A percentile compares a stretch with the other conserved stretches of the same genome.
Conservation (phyloP, 176 grass and related monocot species). For the Canna indica region DNA sequence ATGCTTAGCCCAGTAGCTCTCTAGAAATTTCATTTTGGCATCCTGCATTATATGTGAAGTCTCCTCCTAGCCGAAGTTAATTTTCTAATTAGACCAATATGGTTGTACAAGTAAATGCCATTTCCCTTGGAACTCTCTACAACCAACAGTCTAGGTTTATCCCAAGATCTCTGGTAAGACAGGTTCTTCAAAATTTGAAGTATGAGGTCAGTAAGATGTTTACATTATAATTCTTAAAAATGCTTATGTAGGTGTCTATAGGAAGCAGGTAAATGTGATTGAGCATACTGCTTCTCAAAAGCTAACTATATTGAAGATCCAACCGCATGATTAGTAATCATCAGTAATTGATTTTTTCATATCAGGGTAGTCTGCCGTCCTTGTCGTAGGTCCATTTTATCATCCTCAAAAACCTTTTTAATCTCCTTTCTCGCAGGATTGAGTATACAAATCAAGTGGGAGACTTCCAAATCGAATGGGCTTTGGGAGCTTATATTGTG, state of each 20-base stretch:
- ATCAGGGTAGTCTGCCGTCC: not conserved
- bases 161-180: too few relatives aligned
- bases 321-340: too few relatives aligned
- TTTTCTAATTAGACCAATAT: not conserved
- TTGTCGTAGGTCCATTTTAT: not conserved
- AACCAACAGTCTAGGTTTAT: too few relatives aligned
- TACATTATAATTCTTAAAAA: too few relatives aligned
- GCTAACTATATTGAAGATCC: too few relatives aligned
- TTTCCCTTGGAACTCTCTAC: too few relatives aligned
- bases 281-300: too few relatives aligned
- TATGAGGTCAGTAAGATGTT: too few relatives aligned
- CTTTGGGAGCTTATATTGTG: conserved; percentile 61
- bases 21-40: not conserved
- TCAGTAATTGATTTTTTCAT: not conserved
- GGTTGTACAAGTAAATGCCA: not conserved
- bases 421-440: conserved; percentile 41
- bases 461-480: conserved; percentile 59
- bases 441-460: conserved; percentile 63
- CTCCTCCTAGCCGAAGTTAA: not conserved
- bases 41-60: not conserved
- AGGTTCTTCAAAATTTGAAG: too few relatives aligned
- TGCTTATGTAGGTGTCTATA: too few relatives aligned
- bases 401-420: not conserved
- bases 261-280: too few relatives aligned
- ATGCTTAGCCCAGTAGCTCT: conserved; percentile 19